Conservation (phyloP, 257 asterid genomes). For the Eucommia ulmoides region DNA sequence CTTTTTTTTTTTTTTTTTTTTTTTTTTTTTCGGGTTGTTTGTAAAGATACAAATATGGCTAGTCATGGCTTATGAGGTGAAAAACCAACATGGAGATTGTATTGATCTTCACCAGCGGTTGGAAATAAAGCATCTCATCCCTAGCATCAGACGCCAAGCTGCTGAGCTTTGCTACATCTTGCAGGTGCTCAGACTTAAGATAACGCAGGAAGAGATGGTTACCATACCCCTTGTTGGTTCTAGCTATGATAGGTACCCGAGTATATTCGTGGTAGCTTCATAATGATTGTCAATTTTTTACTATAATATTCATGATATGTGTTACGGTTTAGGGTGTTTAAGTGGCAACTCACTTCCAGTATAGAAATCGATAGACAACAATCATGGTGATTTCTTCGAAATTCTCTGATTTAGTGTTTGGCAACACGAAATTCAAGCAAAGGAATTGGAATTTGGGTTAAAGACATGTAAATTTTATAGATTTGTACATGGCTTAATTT, state of each 20-base stretch:
- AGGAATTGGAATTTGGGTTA: too few species aligned
- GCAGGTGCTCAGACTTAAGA: constrained; percentile 95
- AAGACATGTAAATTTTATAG: too few species aligned
- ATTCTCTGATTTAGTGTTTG: too few species aligned
- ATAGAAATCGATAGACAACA: too few species aligned
- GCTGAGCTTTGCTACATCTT: constrained; percentile 76
- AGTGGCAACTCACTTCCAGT: too few species aligned
- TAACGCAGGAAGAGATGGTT: constrained; percentile 97
- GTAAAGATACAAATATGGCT: constrained; percentile 99
- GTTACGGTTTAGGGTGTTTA: too few species aligned
- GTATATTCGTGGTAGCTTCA: too few species aligned
- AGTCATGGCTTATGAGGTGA: constrained; percentile 98
- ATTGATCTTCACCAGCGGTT: constrained; percentile 63
- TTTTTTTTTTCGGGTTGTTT: constrained; percentile 11
- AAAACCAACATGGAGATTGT: constrained; percentile 87
- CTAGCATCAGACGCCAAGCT: constrained; percentile 87
- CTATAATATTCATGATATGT: too few species aligned
- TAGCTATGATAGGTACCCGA: constrained; percentile 81
- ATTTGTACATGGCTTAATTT: background rate
- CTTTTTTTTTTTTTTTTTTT: too few species aligned
- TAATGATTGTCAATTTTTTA: too few species aligned
- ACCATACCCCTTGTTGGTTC: constrained; percentile 94
- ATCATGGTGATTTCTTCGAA: too few species aligned
- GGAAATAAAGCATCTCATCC: constrained; percentile 71
- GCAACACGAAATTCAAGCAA: too few species aligned